These are phyloP conservation scores for Taiozyma sp. DNA, from an alignment of 1,139 yeast species.

Conservation along the genomic window DNA sequence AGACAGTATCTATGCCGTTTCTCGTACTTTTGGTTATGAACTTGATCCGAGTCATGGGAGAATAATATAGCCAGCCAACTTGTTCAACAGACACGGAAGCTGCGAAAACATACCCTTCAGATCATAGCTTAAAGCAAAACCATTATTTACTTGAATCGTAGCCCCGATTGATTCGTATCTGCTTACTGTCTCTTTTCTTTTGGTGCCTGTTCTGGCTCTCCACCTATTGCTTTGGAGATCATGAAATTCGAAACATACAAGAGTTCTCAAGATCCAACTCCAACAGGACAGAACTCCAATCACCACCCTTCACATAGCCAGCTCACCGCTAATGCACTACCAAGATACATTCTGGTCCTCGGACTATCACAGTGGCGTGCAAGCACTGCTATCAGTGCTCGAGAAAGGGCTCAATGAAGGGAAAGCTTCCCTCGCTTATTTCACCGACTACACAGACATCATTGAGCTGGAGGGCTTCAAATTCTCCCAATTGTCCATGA, in stretches of 20 bases:
- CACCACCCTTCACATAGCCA: background rate
- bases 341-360: constrained; percentile 25
- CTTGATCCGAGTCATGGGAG: constrained; percentile 56
- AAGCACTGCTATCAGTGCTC: constrained; percentile 16
- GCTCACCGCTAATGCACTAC: constrained; percentile 6
- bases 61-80: constrained; percentile 23
- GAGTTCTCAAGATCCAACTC: background rate
- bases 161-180: background rate
- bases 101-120: background rate
- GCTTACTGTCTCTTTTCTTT: too few relatives aligned
- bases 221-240: background rate
- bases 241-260: background rate
- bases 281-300: background rate
- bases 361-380: constrained; percentile 27
- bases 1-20: constrained; percentile 42
- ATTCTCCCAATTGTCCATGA: constrained; percentile 5
- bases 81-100: too few relatives aligned
- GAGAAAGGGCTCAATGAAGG: constrained; percentile 19
- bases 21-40: constrained; percentile 58
- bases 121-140: background rate
- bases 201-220: background rate
- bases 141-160: background rate
- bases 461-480: constrained; percentile 13
- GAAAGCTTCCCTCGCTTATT: constrained; percentile 12
- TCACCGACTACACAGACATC: constrained; percentile 12